Evolutionary conservation across 225 moss, liverwort and hornwort genomes (phyloP).

Genomic region (Pseudoscleropodium purum): DNA sequence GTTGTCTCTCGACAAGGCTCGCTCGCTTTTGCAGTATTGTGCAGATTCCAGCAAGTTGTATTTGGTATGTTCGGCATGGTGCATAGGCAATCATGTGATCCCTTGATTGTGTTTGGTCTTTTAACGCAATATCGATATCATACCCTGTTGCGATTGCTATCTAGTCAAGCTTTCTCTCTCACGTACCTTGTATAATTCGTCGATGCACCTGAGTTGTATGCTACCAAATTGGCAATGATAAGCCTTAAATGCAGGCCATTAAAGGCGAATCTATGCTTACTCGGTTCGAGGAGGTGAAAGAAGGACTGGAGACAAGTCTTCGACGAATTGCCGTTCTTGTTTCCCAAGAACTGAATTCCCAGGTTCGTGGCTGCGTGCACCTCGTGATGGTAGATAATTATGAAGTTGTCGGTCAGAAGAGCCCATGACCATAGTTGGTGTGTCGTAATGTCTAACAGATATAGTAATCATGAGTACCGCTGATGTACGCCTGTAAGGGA

Average conservation of each 20-base stretch:
- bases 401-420: background rate
- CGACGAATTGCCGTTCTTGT: constrained; percentile 61
- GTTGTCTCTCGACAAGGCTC: constrained; percentile 68
- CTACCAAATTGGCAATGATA: background rate
- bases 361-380: constrained; percentile 25
- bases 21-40: constrained; percentile 66
- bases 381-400: background rate
- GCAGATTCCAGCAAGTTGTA: constrained; percentile 80
- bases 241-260: constrained; percentile 48
- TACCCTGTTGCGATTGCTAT: background rate
- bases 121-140: background rate
- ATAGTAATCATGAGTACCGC: background rate
- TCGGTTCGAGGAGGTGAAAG: constrained; percentile 67
- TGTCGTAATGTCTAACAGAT: background rate
- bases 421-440: background rate
- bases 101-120: background rate
- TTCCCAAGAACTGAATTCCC: constrained; percentile 53
- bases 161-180: background rate
- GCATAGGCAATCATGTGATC: background rate
- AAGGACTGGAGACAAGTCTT: constrained; percentile 54
- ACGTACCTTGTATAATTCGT: background rate
- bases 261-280: constrained; percentile 66
- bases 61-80: constrained; percentile 30
- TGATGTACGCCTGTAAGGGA: background rate
- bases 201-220: background rate